Percentiles rank a stretch among this genome's conserved stretches.
Conservation (phyloP, 352 stramenopile species). For the Globisporangium perplexum region DNA sequence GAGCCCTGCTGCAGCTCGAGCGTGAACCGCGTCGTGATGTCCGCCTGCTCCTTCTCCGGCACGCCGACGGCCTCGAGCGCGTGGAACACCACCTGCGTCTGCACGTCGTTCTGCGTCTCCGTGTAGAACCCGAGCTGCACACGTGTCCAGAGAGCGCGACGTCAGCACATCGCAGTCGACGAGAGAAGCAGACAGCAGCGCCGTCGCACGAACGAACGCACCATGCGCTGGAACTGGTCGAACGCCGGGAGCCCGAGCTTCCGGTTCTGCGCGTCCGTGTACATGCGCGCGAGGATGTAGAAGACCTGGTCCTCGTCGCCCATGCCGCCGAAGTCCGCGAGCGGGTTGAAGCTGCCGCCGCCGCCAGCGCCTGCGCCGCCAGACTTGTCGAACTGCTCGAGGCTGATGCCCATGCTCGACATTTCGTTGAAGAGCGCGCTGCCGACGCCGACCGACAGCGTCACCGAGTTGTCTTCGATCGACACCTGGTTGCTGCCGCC, state of each 20-base stretch:
- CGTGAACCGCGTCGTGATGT: constrained; percentile 61
- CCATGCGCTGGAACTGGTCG: constrained; percentile 79
- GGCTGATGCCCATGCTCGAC: constrained; percentile 69
- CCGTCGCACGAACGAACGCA: constrained; percentile 17
- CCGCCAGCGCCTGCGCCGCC: neutral
- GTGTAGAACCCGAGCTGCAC: constrained; percentile 82
- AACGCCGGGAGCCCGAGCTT: constrained; percentile 81
- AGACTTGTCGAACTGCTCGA: constrained; percentile 51
- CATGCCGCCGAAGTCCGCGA: constrained; percentile 43
- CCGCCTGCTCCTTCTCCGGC: constrained; percentile 50
- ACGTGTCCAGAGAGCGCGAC: too few relatives aligned
- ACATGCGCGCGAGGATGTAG: constrained; percentile 78
- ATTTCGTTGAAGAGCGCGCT: constrained; percentile 64
- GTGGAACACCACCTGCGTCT: constrained; percentile 77
- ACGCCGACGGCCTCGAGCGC: constrained; percentile 52
- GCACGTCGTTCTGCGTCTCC: constrained; percentile 60
- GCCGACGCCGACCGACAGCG: constrained; percentile 27
- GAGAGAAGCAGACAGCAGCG: neutral
- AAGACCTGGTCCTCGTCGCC: constrained; percentile 71
- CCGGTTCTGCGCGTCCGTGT: constrained; percentile 52
- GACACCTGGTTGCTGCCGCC: constrained; percentile 8
- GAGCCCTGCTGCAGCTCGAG: constrained; percentile 53
- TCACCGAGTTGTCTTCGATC: constrained; percentile 14
- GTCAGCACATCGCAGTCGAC: too few relatives aligned
- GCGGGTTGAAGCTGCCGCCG: constrained; percentile 12